Base-by-base conservation (phyloP, 1,284 basidiomycete genomes). In the Ceratorhiza oryzae-sativae region DNA sequence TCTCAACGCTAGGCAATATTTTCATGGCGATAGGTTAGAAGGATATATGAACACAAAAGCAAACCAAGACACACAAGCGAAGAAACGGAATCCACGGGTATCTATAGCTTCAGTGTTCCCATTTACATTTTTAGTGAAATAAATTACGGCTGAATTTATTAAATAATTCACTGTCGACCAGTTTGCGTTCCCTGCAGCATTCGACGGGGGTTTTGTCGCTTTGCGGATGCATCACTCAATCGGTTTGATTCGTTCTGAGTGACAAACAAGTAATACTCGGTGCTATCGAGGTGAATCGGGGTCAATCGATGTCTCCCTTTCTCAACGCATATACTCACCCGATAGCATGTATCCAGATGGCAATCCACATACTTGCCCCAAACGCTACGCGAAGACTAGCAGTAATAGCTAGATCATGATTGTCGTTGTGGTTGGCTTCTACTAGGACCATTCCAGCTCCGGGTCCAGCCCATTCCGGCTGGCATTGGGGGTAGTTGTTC, bases 271-370 rank as follows among this genome's bases (percentile, higher is more conserved):
- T 65, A 65, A 32, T 65, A 65, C 34, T 65, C 62, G 23, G 48
- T 53, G 32, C 62, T 65, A 27, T 18, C 46, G 23, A 23, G 36
- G n/a, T 25, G 4, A 32, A 32, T 27, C 15, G 27, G 4, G n/a
- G 34, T 36, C 25, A 20, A 25, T 20, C 23, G 18, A 6, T 36
- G 25, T 36, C 39, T 36, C 20, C 18, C 5, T 2, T 36, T 13
- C 8, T 32, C 10, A 5, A 6, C 42, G 45, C 61, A 63, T 46
- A 36, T 51, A 67, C 63, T 68, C 51, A 68, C 63, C 20, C 63
- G 34, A 68, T 39, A 34, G 36, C 23, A 56, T 68, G 63, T 15
- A 68, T 56, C 63, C 63, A 68, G 20, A 68, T 27, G 2, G 63
- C 34, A 2, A 68, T 51, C 63, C 63, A 68, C 25, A 55, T 55